A percentile compares a stretch with the other conserved stretches of the same genome.
These are phyloP conservation scores for Microdochium nivale DNA, from an alignment of 2,329 filamentous ascomycete genomes.

Conservation along the genomic window DNA sequence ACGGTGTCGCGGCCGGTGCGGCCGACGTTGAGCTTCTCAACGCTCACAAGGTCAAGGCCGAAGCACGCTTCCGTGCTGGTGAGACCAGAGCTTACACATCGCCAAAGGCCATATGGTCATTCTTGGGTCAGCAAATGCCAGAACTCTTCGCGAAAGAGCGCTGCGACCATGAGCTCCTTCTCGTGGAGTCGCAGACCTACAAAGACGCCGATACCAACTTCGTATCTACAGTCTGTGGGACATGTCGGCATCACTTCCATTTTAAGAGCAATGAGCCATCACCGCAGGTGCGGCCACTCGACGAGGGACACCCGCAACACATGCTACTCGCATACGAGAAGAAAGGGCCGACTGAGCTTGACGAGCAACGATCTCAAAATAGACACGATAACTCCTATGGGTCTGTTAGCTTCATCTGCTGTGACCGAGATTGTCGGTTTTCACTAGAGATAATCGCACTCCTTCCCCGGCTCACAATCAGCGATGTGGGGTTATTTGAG, in stretches of 20 bases:
- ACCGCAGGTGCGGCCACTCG: slow-evolving; percentile 2
- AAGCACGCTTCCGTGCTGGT: background rate
- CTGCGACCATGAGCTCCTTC: slow-evolving; percentile 18
- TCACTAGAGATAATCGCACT: slow-evolving; percentile 36
- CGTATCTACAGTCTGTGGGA: slow-evolving; percentile 16
- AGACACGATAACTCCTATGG: slow-evolving; percentile 7
- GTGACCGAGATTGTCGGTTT: slow-evolving; percentile 20
- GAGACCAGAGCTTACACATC: slow-evolving; percentile 15
- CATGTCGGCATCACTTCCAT: slow-evolving; percentile 19
- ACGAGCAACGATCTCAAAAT: slow-evolving; percentile 1
- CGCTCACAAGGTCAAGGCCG: background rate
- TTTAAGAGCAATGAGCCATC: slow-evolving; percentile 10
- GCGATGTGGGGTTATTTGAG: slow-evolving; percentile 32
- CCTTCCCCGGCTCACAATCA: slow-evolving; percentile 32
- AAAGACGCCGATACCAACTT: slow-evolving; percentile 5
- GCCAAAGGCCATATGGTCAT: slow-evolving; percentile 15
- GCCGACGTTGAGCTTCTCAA: background rate
- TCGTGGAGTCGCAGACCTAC: slow-evolving; percentile 11
- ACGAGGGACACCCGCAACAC: slow-evolving; percentile 13
- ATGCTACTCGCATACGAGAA: slow-evolving; percentile 14
- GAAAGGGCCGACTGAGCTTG: slow-evolving; percentile 4
- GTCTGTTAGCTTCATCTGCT: slow-evolving; percentile 15
- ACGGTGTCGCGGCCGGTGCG: background rate
- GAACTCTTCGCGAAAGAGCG: slow-evolving; percentile 7
- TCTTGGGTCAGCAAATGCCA: slow-evolving; percentile 11